A percentile compares a stretch with the other conserved stretches of the same genome.
Evolutionary conservation across 139 green algal genomes (phyloP).

Genomic region (Asterochloris erici): DNA sequence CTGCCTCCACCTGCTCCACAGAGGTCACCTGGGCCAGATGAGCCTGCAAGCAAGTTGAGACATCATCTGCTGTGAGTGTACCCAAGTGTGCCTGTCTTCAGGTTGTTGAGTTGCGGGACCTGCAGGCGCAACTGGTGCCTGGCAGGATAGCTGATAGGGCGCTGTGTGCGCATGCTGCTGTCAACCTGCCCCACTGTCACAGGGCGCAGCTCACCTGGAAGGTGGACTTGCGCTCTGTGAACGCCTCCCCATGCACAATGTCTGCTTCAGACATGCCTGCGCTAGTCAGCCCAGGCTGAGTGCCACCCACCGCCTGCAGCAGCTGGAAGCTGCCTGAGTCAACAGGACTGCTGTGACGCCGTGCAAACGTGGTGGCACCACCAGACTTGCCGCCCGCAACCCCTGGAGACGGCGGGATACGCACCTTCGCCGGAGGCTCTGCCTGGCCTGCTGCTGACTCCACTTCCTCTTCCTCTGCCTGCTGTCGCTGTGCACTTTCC

Average conservation of each 20-base stretch:
- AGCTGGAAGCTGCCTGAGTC: neutral
- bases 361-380: neutral
- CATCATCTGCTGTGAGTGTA: neutral
- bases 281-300: neutral
- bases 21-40: conserved; percentile 45
- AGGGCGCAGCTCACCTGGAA: conserved; percentile 57
- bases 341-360: neutral
- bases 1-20: conserved; percentile 53
- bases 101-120: neutral
- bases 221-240: conserved; percentile 67
- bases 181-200: neutral
- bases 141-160: neutral
- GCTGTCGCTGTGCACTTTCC: neutral
- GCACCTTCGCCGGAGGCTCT: neutral
- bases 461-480: neutral
- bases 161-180: no score
- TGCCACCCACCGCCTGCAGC: neutral
- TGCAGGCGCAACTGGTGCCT: neutral
- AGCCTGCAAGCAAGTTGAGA: conserved; percentile 28
- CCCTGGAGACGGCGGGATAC: neutral
- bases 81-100: neutral
- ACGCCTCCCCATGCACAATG: conserved; percentile 63
- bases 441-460: neutral
- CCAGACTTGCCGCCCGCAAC: neutral
- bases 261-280: conserved; percentile 6